Conservation (phyloP, 208 protist genomes). For the Leishmania major region DNA sequence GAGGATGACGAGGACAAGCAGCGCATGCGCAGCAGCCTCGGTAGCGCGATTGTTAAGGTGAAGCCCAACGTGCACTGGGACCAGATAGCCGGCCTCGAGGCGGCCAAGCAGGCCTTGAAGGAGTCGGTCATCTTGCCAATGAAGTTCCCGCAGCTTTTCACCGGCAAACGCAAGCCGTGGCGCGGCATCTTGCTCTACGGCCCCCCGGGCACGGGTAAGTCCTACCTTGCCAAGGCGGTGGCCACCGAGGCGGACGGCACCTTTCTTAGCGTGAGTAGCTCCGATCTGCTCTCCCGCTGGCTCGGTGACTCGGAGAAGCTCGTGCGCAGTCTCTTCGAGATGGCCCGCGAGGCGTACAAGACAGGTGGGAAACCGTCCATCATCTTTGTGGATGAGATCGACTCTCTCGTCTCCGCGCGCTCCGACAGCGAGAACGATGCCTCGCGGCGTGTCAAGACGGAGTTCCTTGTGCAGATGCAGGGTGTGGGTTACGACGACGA, state of each 20-base stretch:
- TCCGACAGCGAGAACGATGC: slow-evolving; percentile 91
- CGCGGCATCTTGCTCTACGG: slow-evolving; percentile 94
- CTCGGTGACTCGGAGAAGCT: slow-evolving; percentile 94
- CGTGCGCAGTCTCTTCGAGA: slow-evolving; percentile 93
- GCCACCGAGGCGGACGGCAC: slow-evolving; percentile 89
- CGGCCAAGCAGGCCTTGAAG: slow-evolving; percentile 91
- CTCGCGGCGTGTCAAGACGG: slow-evolving; percentile 98
- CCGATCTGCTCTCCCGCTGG: slow-evolving; percentile 92
- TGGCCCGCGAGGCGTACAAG: slow-evolving; percentile 85
- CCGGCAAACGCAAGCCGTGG: slow-evolving; percentile 90
- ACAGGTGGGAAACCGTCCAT: slow-evolving; percentile 84
- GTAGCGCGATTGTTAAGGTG: slow-evolving; percentile 70
- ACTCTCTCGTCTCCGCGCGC: slow-evolving; percentile 89
- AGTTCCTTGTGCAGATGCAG: slow-evolving; percentile 99
- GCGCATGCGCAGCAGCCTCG: slow-evolving; percentile 86
- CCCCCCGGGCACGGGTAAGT: slow-evolving; percentile 94
- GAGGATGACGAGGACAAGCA: slow-evolving; percentile 94
- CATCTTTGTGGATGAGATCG: slow-evolving; percentile 96
- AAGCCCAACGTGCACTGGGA: slow-evolving; percentile 91
- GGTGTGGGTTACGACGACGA: slow-evolving; percentile 88
- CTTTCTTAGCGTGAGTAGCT: slow-evolving; percentile 94
- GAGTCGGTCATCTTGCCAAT: slow-evolving; percentile 93
- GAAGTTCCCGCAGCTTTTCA: slow-evolving; percentile 94
- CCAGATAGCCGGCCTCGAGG: slow-evolving; percentile 91
- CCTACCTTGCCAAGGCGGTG: slow-evolving; percentile 93